Evolutionary conservation across 768 basidiomycete species (phyloP).

Genomic region (Kockovaella imperatae): DNA sequence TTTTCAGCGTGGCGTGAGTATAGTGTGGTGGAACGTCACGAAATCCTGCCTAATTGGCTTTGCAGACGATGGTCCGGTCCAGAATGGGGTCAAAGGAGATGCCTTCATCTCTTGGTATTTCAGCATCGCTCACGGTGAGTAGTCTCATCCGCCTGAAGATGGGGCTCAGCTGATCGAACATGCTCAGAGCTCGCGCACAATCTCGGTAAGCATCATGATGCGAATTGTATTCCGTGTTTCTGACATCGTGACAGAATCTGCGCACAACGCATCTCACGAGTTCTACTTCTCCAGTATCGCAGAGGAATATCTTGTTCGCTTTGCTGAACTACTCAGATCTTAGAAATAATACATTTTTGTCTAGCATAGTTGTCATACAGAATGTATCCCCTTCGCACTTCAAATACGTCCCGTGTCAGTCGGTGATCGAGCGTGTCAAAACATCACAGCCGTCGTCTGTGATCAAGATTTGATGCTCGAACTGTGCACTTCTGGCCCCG

Average conservation of each 20-base stretch:
- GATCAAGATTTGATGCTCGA: constrained; percentile 81
- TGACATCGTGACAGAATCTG: constrained; percentile 19
- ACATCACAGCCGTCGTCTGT: constrained; percentile 71
- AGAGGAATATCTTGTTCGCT: constrained; percentile 51
- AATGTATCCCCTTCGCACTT: too few relatives aligned
- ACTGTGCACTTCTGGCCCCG: constrained; percentile 73
- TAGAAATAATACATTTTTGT: neutral
- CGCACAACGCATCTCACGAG: constrained; percentile 83
- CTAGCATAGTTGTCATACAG: neutral
- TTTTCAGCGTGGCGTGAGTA: constrained; percentile 80
- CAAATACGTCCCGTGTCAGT: too few relatives aligned
- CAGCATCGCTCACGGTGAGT: constrained; percentile 66
- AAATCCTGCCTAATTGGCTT: neutral
- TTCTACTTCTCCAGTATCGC: constrained; percentile 91
- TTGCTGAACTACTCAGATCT: constrained; percentile 18
- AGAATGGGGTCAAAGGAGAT: constrained; percentile 51
- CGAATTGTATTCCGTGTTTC: neutral
- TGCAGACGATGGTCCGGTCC: constrained; percentile 54
- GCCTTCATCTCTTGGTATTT: constrained; percentile 89
- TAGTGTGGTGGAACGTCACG: neutral
- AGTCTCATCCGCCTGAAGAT: too few relatives aligned
- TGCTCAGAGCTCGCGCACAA: constrained; percentile 25
- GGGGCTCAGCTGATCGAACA: neutral
- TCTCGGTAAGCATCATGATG: constrained; percentile 16
- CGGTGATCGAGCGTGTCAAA: too few relatives aligned